These are phyloP conservation scores for Eucalyptus viminalis DNA, from an alignment of 345 rosid species.

Conservation along the genomic window DNA sequence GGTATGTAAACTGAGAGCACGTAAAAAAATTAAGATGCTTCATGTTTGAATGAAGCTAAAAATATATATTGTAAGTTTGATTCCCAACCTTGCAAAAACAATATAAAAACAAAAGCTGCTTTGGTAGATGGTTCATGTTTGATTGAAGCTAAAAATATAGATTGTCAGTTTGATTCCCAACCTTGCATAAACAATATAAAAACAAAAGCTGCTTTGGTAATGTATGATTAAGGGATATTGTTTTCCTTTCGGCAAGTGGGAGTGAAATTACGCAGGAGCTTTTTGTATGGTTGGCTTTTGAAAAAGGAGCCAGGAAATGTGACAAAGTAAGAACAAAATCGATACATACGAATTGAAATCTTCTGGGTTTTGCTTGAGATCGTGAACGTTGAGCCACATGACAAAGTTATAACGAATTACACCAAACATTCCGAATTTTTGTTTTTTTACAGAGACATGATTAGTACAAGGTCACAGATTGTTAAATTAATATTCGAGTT, in stretches of 20 bases:
- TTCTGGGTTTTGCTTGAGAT: background rate
- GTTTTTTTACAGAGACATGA: too few relatives aligned
- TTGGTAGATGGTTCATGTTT: background rate
- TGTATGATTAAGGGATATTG: background rate
- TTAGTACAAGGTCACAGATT: fast-evolving
- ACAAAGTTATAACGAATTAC: background rate
- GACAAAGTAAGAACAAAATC: background rate
- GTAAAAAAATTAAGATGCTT: too few relatives aligned
- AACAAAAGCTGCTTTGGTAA: background rate
- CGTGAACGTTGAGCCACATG: background rate
- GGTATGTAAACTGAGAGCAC: too few relatives aligned
- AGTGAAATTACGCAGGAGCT: background rate
- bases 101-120: background rate
- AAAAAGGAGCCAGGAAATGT: background rate
- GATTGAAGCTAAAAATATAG: background rate
- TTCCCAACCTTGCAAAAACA: background rate
- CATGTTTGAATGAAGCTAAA: background rate
- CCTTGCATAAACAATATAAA: background rate
- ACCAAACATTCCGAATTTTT: fast-evolving
- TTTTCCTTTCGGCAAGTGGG: background rate
- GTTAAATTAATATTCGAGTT: too few relatives aligned
- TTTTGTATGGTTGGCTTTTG: background rate
- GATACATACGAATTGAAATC: background rate
- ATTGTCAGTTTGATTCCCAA: background rate
- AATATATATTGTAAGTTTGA: background rate